These are phyloP conservation scores for Aspergillus sp. DNA, from an alignment of 2,329 filamentous ascomycete species.

Conservation along the genomic window DNA sequence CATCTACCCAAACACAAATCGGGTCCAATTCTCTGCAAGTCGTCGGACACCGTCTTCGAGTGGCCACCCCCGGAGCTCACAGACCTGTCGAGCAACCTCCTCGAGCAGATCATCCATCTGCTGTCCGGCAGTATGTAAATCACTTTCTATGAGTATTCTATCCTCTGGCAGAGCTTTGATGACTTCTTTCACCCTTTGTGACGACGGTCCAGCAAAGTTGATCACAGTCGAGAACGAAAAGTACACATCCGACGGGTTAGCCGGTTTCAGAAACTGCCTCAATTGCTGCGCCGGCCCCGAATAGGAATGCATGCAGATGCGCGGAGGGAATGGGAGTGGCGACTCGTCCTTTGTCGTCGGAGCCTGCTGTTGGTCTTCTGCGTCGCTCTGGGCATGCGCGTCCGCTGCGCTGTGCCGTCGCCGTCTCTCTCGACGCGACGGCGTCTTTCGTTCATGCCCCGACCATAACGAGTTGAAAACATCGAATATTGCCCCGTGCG, in stretches of 20 bases:
- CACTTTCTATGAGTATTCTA: constrained; percentile 81
- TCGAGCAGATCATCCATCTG: constrained; percentile 77
- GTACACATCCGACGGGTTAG: constrained; percentile 73
- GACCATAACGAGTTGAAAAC: constrained; percentile 56
- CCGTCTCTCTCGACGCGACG: constrained; percentile 49
- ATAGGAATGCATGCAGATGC: constrained; percentile 92
- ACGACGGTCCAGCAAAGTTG: constrained; percentile 62
- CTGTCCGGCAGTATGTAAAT: constrained; percentile 77
- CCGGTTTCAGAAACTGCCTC: constrained; percentile 71
- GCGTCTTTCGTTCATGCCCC: constrained; percentile 51
- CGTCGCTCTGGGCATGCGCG: constrained; percentile 28
- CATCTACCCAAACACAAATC: constrained; percentile 66
- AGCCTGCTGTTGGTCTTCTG: constrained; percentile 20
- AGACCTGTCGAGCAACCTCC: constrained; percentile 72
- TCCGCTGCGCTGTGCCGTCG: constrained; percentile 30
- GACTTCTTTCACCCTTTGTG: constrained; percentile 61
- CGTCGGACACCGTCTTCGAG: constrained; percentile 66
- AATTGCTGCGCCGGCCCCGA: constrained; percentile 73
- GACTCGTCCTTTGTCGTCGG: neutral
- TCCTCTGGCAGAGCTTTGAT: constrained; percentile 73
- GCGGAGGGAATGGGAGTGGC: constrained; percentile 70
- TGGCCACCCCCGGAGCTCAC: constrained; percentile 72
- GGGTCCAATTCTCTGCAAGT: constrained; percentile 71
- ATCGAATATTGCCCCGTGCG: constrained; percentile 59
- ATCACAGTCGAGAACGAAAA: constrained; percentile 86